Percentiles rank a stretch among this genome's conserved stretches.
Conservation (phyloP, 2,329 filamentous ascomycete genomes). For the Pyrenophora teres region DNA sequence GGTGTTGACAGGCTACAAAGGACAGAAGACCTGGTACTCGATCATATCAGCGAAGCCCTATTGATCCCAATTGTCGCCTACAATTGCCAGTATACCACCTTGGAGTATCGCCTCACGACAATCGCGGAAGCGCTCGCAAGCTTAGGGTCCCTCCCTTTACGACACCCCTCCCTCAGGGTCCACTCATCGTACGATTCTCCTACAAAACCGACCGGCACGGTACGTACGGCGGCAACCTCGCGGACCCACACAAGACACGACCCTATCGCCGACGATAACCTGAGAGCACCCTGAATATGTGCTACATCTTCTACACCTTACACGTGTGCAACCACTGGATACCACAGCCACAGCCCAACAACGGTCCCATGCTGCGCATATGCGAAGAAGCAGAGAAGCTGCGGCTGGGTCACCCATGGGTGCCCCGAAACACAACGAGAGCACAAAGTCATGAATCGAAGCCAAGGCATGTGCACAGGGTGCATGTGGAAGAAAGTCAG, state of each 20-base stretch:
- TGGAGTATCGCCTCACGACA: background rate
- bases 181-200: too few relatives aligned
- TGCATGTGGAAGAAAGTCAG: conserved; percentile 36
- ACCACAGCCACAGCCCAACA: conserved; percentile 33
- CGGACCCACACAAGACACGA: too few relatives aligned
- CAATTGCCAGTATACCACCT: background rate
- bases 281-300: conserved; percentile 26
- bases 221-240: too few relatives aligned
- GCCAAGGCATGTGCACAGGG: conserved; percentile 38
- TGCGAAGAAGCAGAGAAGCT: conserved; percentile 35
- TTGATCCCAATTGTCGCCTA: background rate
- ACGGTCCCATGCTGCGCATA: conserved; percentile 35
- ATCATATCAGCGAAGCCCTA: background rate
- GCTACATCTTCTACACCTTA: conserved; percentile 40
- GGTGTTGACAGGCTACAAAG: conserved; percentile 7
- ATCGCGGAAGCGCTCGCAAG: too few relatives aligned
- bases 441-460: conserved; percentile 38
- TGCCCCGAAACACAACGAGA: conserved; percentile 34
- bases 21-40: background rate
- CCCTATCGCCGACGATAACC: background rate
- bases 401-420: conserved; percentile 33
- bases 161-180: too few relatives aligned
- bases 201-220: too few relatives aligned
- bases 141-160: too few relatives aligned
- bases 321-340: conserved; percentile 42